Conservation (phyloP, 2,329 filamentous ascomycete species). For the Aspergillus sp. region DNA sequence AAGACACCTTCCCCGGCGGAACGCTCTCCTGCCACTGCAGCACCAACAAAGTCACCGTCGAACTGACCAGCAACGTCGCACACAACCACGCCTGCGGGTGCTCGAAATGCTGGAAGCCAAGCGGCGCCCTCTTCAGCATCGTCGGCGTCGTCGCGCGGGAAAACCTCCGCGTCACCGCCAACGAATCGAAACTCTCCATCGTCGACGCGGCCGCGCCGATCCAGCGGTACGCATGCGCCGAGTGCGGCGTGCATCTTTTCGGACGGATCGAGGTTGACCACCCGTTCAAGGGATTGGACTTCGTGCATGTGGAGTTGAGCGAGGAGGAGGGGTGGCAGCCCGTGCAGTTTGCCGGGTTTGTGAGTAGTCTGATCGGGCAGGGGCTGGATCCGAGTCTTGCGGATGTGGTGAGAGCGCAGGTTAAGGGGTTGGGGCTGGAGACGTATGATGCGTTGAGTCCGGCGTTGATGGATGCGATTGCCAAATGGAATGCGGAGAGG, state of each 20-base stretch:
- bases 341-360: constrained; percentile 71
- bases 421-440: constrained; percentile 61
- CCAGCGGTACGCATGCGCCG: constrained; percentile 63
- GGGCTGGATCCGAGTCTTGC: constrained; percentile 63
- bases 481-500: constrained; percentile 60
- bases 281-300: constrained; percentile 70
- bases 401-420: constrained; percentile 57
- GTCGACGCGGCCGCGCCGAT: constrained; percentile 63
- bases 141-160: constrained; percentile 64
- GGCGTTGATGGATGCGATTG: constrained; percentile 65
- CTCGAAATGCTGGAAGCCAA: constrained; percentile 74
- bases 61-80: constrained; percentile 61
- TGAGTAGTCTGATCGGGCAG: constrained; percentile 69
- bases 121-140: constrained; percentile 66
- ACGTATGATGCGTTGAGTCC: constrained; percentile 68
- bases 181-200: constrained; percentile 61
- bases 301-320: constrained; percentile 68
- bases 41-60: constrained; percentile 61
- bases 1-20: constrained; percentile 60
- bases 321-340: constrained; percentile 70
- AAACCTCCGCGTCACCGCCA: constrained; percentile 61
- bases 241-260: constrained; percentile 66
- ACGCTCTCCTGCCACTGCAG: constrained; percentile 66
- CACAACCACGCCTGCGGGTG: constrained; percentile 75
- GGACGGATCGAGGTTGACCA: constrained; percentile 69